Evolutionary conservation across 345 rosid genomes (phyloP).

Genomic region (Populus ilicifolia): DNA sequence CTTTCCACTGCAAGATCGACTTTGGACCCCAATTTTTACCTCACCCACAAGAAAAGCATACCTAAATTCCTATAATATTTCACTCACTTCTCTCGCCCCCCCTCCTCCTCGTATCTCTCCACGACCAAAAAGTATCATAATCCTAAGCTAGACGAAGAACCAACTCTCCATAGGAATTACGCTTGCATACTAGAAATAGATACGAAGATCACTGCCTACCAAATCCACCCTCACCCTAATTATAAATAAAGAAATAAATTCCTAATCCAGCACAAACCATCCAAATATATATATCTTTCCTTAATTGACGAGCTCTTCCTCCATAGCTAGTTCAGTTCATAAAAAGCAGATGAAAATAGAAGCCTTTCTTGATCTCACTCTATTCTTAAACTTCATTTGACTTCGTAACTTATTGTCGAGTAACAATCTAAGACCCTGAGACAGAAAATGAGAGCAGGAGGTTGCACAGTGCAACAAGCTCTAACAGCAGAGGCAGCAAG

Average conservation of each 20-base stretch:
- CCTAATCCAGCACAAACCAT: not conserved
- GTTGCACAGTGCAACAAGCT: constrained; percentile 31
- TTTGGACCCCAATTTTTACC: constrained; percentile 46
- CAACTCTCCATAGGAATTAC: not conserved
- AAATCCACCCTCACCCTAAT: too few relatives aligned
- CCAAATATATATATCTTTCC: not conserved
- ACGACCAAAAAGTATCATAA: constrained; percentile 10
- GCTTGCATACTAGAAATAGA: not conserved
- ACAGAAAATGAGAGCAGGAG: constrained; percentile 31
- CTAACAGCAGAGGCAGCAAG: constrained; percentile 30
- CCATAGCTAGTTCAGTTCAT: not conserved
- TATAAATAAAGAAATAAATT: not conserved
- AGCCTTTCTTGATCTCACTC: not conserved
- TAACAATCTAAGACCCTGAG: not conserved
- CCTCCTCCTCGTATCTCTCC: constrained; percentile 9
- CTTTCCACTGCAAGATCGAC: constrained; percentile 86
- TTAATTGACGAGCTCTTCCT: not conserved
- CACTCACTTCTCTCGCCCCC: constrained; percentile 25
- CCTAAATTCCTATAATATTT: constrained; percentile 13
- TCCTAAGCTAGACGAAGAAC: not conserved
- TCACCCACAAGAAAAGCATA: constrained; percentile 28
- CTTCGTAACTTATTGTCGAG: not conserved
- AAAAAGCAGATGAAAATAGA: not conserved
- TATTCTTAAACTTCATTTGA: not conserved
- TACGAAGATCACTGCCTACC: not conserved